Evolutionary conservation across 257 asterid species (phyloP), one percentile per base, ranked within the genome.

Genomic region (Ligustrum vulgare): DNA sequence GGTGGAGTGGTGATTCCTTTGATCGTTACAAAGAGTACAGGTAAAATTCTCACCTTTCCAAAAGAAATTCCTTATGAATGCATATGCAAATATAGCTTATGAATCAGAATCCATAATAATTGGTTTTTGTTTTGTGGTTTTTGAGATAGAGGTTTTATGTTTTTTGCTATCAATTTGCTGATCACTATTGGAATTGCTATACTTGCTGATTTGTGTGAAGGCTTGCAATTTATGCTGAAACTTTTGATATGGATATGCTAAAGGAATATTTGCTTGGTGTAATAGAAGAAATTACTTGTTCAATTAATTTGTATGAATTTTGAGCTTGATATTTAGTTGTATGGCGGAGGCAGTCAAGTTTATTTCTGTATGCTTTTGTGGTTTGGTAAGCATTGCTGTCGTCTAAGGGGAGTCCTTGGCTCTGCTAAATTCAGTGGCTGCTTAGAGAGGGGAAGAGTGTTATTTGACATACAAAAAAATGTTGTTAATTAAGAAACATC

Each of bases 1-100:
- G 98, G 5, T 92, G 98, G 98, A 88, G 90, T 58, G 96, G 96
- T 33, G 97, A 94, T 86, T 92, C 97, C 0, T 94, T 84, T 63
- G 87, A 89, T 75, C 91, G 94, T 3, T 92, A 90, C 78, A 75
- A 73, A 13, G 92, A 90, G 65, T 90, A 85, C 82, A 71, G 92
- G 96, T 90, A 75, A 41, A 13, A 7, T 49, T 31, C 37, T 74
- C 23, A 0, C 39, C 32, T 28, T 37, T 78, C 39, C 36, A 22
- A 25, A 72, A 39, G 35, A 28, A 62, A n/a, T 68, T 68, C 18
- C 33, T 72, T 75, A 31, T 2, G 47, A 10, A 39, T 39, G 45
- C 45, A 39, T 10, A 39, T 39, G 45, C 45, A 9, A 3, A 39
- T 39, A 39, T 39, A 10, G n/a, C 45, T 72, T 35, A 43, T 10